These are phyloP conservation scores for Paramecium sexaurelia DNA, from an alignment of 73 alveolate species.

Conservation along the genomic window DNA sequence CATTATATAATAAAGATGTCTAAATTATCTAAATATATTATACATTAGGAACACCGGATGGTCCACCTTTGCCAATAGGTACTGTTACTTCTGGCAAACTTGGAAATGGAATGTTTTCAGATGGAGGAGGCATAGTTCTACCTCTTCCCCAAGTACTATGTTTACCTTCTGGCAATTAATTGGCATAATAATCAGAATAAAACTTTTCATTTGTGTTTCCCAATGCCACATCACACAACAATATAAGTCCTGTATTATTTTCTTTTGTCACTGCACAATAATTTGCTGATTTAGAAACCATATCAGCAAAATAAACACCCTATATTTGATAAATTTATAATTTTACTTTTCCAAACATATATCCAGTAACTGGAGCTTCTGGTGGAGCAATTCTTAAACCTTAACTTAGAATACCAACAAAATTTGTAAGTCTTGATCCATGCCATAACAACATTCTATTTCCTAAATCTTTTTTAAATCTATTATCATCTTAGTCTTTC, in stretches of 20 bases:
- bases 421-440: conserved; percentile 94
- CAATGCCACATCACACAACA: conserved; percentile 97
- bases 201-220: conserved; percentile 89
- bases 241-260: conserved; percentile 87
- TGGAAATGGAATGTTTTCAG: conserved; percentile 65
- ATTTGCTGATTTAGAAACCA: conserved; percentile 90
- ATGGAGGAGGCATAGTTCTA: conserved; percentile 81
- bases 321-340: background rate
- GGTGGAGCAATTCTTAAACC: conserved; percentile 99
- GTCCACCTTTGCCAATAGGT: conserved; percentile 80
- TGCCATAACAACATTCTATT: conserved; percentile 96
- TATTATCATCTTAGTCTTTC: conserved; percentile 79
- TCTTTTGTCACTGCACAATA: conserved; percentile 84
- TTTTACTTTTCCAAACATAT: conserved; percentile 91
- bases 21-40: conserved; percentile 22
- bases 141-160: conserved; percentile 89
- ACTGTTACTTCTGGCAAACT: conserved; percentile 82
- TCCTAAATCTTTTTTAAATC: conserved; percentile 72
- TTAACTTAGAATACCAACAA: conserved; percentile 94
- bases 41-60: conserved; percentile 58
- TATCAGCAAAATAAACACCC: conserved; percentile 99
- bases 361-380: conserved; percentile 94
- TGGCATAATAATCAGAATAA: conserved; percentile 89
- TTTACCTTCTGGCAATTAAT: conserved; percentile 75
- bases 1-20: conserved; percentile 85